These are phyloP conservation scores for Senecio squalidus DNA, from an alignment of 140 eudicot genomes.

Conservation along the genomic window DNA sequence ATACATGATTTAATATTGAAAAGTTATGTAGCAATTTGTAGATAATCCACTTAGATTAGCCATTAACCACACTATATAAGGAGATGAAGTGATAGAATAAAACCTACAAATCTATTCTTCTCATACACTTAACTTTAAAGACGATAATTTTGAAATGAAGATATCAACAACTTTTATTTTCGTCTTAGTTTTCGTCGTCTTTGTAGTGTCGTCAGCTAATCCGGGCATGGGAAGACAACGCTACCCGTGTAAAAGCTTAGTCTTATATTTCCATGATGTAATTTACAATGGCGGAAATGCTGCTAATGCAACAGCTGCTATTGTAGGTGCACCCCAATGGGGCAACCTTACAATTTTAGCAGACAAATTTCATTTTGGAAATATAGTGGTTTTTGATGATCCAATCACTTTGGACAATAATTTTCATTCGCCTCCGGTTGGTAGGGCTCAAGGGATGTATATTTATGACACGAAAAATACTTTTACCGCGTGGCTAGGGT, in stretches of 20 bases:
- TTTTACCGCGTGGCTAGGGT: slow-evolving; percentile 48
- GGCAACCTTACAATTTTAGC: slow-evolving; percentile 35
- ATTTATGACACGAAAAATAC: slow-evolving; percentile 35
- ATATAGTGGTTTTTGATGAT: slow-evolving; percentile 45
- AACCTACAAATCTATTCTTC: slow-evolving; percentile 18
- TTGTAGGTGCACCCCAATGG: slow-evolving; percentile 35
- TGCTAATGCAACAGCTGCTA: slow-evolving; percentile 33
- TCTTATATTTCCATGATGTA: slow-evolving; percentile 40
- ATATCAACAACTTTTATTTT: not conserved
- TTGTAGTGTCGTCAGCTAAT: slow-evolving; percentile 5
- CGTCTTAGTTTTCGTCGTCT: slow-evolving; percentile 1
- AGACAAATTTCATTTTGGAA: slow-evolving; percentile 32
- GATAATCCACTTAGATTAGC: not conserved
- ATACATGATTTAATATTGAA: not conserved
- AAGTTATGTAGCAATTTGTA: not conserved
- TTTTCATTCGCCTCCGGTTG: slow-evolving; percentile 39
- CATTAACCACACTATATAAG: slow-evolving; percentile 27
- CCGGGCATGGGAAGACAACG: slow-evolving; percentile 8
- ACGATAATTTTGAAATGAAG: not conserved
- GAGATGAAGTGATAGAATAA: slow-evolving; percentile 2
- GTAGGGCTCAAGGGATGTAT: slow-evolving; percentile 64
- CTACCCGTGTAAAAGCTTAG: slow-evolving; percentile 25
- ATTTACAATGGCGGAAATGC: slow-evolving; percentile 35
- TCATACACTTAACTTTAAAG: not conserved
- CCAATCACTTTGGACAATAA: slow-evolving; percentile 51